Base-by-base conservation (phyloP, 768 basidiomycete species). In the Russula ochroleuca region DNA sequence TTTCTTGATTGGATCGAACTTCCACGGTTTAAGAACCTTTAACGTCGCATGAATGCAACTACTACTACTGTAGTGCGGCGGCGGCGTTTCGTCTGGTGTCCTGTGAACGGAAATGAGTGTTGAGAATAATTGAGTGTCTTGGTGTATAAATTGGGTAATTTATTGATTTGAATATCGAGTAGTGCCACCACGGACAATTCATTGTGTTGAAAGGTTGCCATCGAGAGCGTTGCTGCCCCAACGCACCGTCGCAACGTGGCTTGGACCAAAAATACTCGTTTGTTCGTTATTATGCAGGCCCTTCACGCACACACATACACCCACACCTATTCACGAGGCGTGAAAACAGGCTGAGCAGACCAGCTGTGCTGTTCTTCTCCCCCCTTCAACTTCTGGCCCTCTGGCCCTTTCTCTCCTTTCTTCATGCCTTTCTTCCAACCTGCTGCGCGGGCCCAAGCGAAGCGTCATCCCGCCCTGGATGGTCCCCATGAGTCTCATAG, bases 391-490 rank as follows among this genome's bases (percentile, higher is more conserved):
- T 33, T 53, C 56, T 35, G 62, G 65, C 65, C 58, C 31, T 60
- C 25, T 25, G 58, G 53, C 57, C 23, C 45, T n/a, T n/a, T 37
- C 57, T 23, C 3, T 31, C 55, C 25, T 57, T 48, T 48, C 61
- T 5, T 35, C 33, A 63, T 63, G 65, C 49, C 38, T 48, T 51
- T 49, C 28, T 21, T 38, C 50, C 47, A 21, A 25, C 65, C 67
- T 62, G 65, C 67, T 62, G 65, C n/a, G 67, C 64, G 52, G 60
- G 64, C 50, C 25, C 41, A 54, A 43, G 25, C 21, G 53, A 54
- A 48, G 10, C 56, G n/a, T 17, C 52, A 33, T 55, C 54, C 28
- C 37, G n/a, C 10, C 50, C 31, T 47, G 57, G 51, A 45, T 41
- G 35, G 25, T 11, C 28, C 6, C 21, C n/a, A 17, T 8, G 21